Evolutionary conservation across 306 rosid genomes (phyloP).

Genomic region (Crataegus laevigata): DNA sequence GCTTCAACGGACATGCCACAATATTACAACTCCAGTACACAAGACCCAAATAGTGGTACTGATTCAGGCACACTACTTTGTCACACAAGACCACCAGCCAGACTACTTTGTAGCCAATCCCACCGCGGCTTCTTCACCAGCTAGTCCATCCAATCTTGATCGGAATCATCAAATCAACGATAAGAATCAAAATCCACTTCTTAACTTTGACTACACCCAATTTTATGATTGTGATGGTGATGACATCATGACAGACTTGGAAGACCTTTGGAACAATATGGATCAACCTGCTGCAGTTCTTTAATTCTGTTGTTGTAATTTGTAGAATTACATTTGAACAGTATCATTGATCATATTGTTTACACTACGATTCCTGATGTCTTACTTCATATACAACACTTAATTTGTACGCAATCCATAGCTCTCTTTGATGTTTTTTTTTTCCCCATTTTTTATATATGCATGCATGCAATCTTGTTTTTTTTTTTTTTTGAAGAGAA

Average conservation of each 20-base stretch:
- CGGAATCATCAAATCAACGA: neutral
- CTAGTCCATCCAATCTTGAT: neutral
- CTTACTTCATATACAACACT: neutral
- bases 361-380: neutral
- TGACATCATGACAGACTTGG: neutral
- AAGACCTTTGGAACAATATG: neutral
- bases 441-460: neutral
- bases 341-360: neutral
- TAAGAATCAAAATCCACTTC: neutral
- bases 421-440: neutral
- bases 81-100: neutral
- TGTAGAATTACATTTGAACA: neutral
- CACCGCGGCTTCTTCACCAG: neutral
- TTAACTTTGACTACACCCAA: neutral
- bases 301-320: neutral
- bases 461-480: no score
- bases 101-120: neutral
- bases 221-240: no score
- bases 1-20: neutral
- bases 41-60: neutral
- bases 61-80: neutral
- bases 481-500: no score
- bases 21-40: neutral
- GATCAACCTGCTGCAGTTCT: neutral
- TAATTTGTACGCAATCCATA: neutral